Evolutionary conservation across 176 grass and related monocot genomes (phyloP).

Genomic region (Triticum aestivum): DNA sequence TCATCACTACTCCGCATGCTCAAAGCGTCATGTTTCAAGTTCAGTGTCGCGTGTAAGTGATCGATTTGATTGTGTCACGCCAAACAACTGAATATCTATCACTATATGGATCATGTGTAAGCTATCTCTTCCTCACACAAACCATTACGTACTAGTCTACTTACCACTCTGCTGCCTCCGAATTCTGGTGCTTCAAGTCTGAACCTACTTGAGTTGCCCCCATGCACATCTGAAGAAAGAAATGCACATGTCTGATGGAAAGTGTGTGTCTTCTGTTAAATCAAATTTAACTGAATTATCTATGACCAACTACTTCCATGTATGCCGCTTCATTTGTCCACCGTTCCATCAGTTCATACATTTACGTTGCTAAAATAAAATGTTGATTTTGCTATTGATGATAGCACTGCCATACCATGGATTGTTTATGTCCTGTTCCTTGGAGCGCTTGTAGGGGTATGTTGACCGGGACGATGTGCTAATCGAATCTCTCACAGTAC

Average conservation of each 20-base stretch:
- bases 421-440: background rate
- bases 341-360: background rate
- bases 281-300: background rate
- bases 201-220: too few relatives aligned
- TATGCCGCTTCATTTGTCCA: background rate
- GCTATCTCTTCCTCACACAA: too few relatives aligned
- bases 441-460: slow-evolving; percentile 57
- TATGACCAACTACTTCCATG: background rate
- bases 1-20: background rate
- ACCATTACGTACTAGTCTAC: too few relatives aligned
- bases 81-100: background rate
- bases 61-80: background rate
- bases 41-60: too few relatives aligned
- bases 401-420: background rate
- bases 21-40: background rate
- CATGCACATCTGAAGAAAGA: too few relatives aligned
- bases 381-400: background rate
- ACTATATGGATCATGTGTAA: too few relatives aligned
- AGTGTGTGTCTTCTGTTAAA: too few relatives aligned
- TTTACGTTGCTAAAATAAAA: background rate
- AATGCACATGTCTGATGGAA: too few relatives aligned
- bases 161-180: too few relatives aligned
- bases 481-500: slow-evolving; percentile 81
- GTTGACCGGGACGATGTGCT: slow-evolving; percentile 82
- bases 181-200: too few relatives aligned